Base-by-base conservation (phyloP, 2,329 filamentous ascomycete genomes). In the Colletotrichum lentis region DNA sequence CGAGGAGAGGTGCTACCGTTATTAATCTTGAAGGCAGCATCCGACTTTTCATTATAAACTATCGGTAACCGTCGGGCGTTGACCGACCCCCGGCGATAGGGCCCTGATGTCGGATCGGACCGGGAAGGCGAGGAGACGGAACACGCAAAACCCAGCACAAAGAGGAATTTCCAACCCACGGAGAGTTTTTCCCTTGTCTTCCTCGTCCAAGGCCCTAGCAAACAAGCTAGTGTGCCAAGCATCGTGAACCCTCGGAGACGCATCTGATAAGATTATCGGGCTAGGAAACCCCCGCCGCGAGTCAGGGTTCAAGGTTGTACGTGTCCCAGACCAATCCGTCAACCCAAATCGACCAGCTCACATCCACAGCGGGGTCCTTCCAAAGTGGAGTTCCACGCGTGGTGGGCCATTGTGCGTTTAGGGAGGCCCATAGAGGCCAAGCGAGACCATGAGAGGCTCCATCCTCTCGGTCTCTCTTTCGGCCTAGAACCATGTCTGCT, bases 231-330 rank as follows among this genome's bases (percentile, higher is more conserved):
- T 31, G 55, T 49, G 66, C 62, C 66, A 66, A 65, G 66, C 14
- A 5, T 46, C 16, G 46, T 39, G 55, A 65, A 37, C 24, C 16
- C 39, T 61, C 41, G 35, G 55, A 65, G 55, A 41, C 55, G 44
- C 66, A 69, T 69, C 66, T 69, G 66, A 69, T 69, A 69, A 69
- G 66, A 69, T 66, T 60, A 64, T 39, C 24, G 27, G 49, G 62
- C n/a, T 50, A 24, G 12, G 10, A 50, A 24, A n/a, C 3, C 50
- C 50, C 43, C 50, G 12, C 31, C 57, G 14, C 50, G 66, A 69
- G 66, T 56, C 66, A 65, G 44, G 66, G 65, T 24, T 56, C 66
- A 65, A 37, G 66, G 65, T 24, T 31, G 14, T 64, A 41, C 54
- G 10, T 37, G 62, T 43, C 41, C 1, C 5, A 12, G 20, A 18